Evolutionary conservation across 2,329 filamentous ascomycete species (phyloP).

Genomic region (Paraphoma chrysanthemicola): DNA sequence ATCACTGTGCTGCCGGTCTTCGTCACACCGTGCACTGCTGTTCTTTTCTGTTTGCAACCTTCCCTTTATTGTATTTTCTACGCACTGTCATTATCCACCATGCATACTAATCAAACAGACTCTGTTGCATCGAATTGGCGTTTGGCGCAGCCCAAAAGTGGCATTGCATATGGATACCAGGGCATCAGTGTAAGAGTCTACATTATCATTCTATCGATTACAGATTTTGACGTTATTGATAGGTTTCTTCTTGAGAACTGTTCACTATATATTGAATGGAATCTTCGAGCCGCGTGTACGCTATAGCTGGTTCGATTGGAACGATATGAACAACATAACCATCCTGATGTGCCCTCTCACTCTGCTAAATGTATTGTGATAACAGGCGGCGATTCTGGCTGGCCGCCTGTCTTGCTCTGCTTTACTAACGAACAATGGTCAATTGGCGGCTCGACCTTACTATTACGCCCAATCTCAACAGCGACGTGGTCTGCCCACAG

Average conservation of each 20-base stretch:
- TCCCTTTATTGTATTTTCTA: not conserved
- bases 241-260: too few relatives aligned
- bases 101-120: not conserved
- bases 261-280: too few relatives aligned
- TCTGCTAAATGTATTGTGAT: not conserved
- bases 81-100: not conserved
- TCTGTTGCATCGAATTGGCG: not conserved
- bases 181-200: not conserved
- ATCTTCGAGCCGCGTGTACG: too few relatives aligned
- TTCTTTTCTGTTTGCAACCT: not conserved
- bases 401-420: not conserved
- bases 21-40: not conserved
- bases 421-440: not conserved
- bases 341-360: not conserved
- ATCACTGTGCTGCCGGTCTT: not conserved
- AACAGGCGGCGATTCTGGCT: not conserved
- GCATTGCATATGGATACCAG: not conserved
- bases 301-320: too few relatives aligned
- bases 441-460: constrained; percentile 7
- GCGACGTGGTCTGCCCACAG: constrained; percentile 24
- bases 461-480: constrained; percentile 33
- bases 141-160: not conserved
- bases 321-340: too few relatives aligned
- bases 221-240: too few relatives aligned
- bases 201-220: too few relatives aligned